Evolutionary conservation across 2,329 filamentous ascomycete species (phyloP), one percentile per base, ranked within the genome.

Genomic region (Cadophora malorum): DNA sequence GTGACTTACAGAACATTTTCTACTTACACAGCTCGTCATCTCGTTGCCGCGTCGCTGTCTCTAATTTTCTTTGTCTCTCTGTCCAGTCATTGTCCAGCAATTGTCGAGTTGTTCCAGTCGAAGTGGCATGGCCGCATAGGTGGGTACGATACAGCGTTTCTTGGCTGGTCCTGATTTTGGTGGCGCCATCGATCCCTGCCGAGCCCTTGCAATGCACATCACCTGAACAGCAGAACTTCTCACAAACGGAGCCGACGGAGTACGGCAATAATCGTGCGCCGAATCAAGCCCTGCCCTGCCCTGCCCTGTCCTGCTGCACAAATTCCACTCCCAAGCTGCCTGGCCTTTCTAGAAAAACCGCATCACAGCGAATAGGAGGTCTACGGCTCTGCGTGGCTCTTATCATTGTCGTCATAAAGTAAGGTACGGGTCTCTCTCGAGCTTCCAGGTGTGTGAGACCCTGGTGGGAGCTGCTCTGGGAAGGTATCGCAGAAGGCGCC

Each of bases 191-290:
- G 47, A 63, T 16, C 28, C 66, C 63, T 58, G 55, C 16, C 33
- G 28, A 35, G 33, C 53, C 49, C 50, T 68, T 28, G 59, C 63
- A 69, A 63, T 49, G 62, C 31, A 58, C 61, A 71, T 74, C 72
- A 74, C 70, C 69, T 74, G 72, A 70, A 66, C 70, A 71, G 63
- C 69, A 74, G 63, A 72, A 61, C 66, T 65, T 49, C 64, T 59
- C 67, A 62, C 50, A 65, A 64, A 60, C 25, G 50, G 25, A 64
- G 63, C 50, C 63, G 25, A 64, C 64, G 66, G 68, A 72, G 67
- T 31, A 67, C 65, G 66, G 71, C 55, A 69, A 69, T 67, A 47
- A 70, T 38, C 58, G 33, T 61, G 63, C 38, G 52, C 61, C 67
- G 53, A 66, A 56, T 53, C 33, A 25, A 55, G 58, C 41, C 52